These are phyloP conservation scores for Nemania sp. DNA, from an alignment of 2,329 filamentous ascomycete genomes.

Conservation along the genomic window DNA sequence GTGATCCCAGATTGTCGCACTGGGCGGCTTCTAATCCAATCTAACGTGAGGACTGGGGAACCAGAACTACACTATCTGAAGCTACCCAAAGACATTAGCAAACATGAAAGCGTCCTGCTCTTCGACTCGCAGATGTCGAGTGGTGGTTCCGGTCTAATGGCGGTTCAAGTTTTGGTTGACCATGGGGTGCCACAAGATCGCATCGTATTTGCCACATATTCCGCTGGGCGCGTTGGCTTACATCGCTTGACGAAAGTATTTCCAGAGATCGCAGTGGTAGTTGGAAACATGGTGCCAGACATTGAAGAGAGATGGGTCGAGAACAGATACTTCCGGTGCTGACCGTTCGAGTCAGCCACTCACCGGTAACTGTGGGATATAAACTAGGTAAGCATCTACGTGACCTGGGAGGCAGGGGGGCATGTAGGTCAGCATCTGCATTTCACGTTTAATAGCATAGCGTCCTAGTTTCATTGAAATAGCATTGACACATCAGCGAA, in stretches of 20 bases:
- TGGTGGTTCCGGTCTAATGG: slow-evolving; percentile 89
- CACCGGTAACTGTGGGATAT: slow-evolving; percentile 10
- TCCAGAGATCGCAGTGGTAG: slow-evolving; percentile 85
- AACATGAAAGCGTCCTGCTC: slow-evolving; percentile 84
- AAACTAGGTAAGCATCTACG: slow-evolving; percentile 14
- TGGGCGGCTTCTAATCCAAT: slow-evolving; percentile 90
- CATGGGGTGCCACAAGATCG: slow-evolving; percentile 86
- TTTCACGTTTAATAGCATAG: slow-evolving; percentile 28
- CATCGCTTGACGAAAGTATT: slow-evolving; percentile 90
- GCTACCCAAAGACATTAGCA: slow-evolving; percentile 77
- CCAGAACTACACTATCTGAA: slow-evolving; percentile 93
- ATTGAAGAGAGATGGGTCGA: slow-evolving; percentile 92
- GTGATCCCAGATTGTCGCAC: slow-evolving; percentile 94
- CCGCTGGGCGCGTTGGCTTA: slow-evolving; percentile 85
- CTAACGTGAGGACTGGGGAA: slow-evolving; percentile 84
- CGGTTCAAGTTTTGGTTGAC: slow-evolving; percentile 93
- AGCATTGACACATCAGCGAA: slow-evolving; percentile 12
- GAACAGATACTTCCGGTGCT: slow-evolving; percentile 90
- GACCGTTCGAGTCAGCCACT: slow-evolving; percentile 37
- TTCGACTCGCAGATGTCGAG: slow-evolving; percentile 95
- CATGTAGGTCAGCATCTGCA: slow-evolving; percentile 16
- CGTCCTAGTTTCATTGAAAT: slow-evolving; percentile 18
- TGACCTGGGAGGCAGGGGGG: slow-evolving; percentile 11
- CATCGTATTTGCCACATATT: slow-evolving; percentile 94
- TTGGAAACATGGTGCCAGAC: slow-evolving; percentile 84